Percentiles rank a stretch among this genome's conserved stretches.
phyloP scores from a whole-genome alignment of 306 rosid genomes.

The Pueraria montana region DNA sequence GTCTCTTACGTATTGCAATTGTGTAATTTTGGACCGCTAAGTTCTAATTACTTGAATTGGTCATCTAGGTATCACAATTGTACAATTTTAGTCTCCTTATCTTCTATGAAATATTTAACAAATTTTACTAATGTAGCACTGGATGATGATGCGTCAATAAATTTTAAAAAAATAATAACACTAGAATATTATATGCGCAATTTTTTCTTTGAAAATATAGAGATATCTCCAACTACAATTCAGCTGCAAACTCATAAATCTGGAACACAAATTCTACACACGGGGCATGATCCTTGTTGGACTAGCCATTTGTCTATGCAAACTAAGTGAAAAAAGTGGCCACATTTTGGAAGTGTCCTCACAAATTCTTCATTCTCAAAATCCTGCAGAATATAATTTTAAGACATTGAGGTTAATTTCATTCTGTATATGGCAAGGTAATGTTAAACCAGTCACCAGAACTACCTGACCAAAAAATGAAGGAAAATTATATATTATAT shows the following conservation, averaged over 20 bases:
- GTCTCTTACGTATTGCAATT: too few relatives aligned
- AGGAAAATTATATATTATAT: neutral
- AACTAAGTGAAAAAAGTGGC: conserved; percentile 42
- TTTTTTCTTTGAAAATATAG: neutral
- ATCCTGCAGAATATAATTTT: conserved; percentile 20
- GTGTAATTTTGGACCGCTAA: too few relatives aligned
- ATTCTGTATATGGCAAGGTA: neutral
- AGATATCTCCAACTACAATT: neutral
- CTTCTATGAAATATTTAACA: too few relatives aligned
- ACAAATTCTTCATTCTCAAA: conserved; percentile 43
- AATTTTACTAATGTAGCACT: too few relatives aligned
- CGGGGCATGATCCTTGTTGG: conserved; percentile 49
- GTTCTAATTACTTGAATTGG: too few relatives aligned
- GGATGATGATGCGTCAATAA: too few relatives aligned
- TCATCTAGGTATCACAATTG: too few relatives aligned
- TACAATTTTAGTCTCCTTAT: too few relatives aligned
- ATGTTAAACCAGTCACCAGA: neutral
- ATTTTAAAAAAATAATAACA: neutral
- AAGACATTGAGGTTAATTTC: neutral
- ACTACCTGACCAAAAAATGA: neutral
- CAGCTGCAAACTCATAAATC: neutral
- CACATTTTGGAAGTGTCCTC: conserved; percentile 44
- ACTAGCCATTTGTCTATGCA: conserved; percentile 51
- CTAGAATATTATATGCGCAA: neutral
- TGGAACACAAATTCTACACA: conserved; percentile 41